Evolutionary conservation across 495 filamentous ascomycete genomes (phyloP).

Genomic region (Penicillium mononematosum): DNA sequence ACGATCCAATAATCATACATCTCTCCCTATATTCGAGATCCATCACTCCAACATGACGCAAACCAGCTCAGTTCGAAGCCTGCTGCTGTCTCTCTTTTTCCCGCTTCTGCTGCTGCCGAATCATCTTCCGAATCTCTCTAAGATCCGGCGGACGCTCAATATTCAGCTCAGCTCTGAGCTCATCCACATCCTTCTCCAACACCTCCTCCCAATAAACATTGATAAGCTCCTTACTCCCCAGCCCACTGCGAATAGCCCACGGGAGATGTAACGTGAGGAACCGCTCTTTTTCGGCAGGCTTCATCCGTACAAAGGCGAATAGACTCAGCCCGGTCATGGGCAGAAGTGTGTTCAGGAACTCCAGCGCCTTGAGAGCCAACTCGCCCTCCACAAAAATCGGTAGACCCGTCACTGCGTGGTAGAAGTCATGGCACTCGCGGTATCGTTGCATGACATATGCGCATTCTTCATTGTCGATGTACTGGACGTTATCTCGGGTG

Average conservation of each 20-base stretch:
- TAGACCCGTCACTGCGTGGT: slow-evolving; percentile 90
- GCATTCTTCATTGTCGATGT: slow-evolving; percentile 91
- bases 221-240: slow-evolving; percentile 75
- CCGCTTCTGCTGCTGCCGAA: slow-evolving; percentile 65
- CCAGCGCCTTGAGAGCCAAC: slow-evolving; percentile 91
- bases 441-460: slow-evolving; percentile 99
- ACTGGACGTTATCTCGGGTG: slow-evolving; percentile 75
- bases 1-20: slow-evolving; percentile 20
- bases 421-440: slow-evolving; percentile 97
- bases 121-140: slow-evolving; percentile 69
- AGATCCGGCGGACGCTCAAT: slow-evolving; percentile 91
- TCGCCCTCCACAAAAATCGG: slow-evolving; percentile 93
- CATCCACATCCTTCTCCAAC: slow-evolving; percentile 79
- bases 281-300: slow-evolving; percentile 68
- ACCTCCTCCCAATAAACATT: slow-evolving; percentile 99
- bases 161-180: slow-evolving; percentile 67
- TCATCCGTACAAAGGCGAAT: slow-evolving; percentile 67
- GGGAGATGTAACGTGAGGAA: slow-evolving; percentile 77
- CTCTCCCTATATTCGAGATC: background rate
- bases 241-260: slow-evolving; percentile 85
- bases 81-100: slow-evolving; percentile 53
- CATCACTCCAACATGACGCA: background rate
- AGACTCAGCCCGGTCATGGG: slow-evolving; percentile 92
- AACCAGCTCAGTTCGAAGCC: slow-evolving; percentile 17
- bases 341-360: slow-evolving; percentile 89